Percentiles rank a stretch among this genome's conserved stretches.
Evolutionary conservation across 345 rosid genomes (phyloP).

Genomic region (Mangifera indica): DNA sequence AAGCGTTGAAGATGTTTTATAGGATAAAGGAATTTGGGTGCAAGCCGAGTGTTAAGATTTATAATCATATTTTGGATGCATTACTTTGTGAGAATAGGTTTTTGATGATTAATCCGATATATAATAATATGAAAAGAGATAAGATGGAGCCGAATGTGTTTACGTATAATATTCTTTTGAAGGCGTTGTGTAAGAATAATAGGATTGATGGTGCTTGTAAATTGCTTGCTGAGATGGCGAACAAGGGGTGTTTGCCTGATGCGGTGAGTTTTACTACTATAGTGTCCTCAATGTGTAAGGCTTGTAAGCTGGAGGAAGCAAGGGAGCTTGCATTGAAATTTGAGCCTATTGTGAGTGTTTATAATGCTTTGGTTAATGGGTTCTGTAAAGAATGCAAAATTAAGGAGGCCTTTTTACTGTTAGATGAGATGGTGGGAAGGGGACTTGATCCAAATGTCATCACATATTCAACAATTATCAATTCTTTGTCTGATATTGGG

Average conservation of each 20-base stretch:
- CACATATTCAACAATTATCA: constrained; percentile 69
- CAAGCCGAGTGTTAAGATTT: constrained; percentile 71
- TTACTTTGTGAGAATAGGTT: constrained; percentile 69
- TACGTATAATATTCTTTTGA: constrained; percentile 75
- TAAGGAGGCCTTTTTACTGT: constrained; percentile 49
- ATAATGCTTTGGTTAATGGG: constrained; percentile 71
- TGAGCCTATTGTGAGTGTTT: constrained; percentile 52
- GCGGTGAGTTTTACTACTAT: constrained; percentile 77
- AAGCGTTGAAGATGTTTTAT: constrained; percentile 78
- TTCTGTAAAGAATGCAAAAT: constrained; percentile 53
- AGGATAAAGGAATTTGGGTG: constrained; percentile 80
- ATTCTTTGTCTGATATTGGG: constrained; percentile 52
- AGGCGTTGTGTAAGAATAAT: constrained; percentile 84
- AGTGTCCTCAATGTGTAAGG: constrained; percentile 69
- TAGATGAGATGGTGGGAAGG: constrained; percentile 49
- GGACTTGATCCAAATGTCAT: constrained; percentile 64
- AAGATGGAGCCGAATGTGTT: constrained; percentile 77
- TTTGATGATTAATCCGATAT: constrained; percentile 59
- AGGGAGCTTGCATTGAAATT: constrained; percentile 53
- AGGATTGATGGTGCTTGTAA: constrained; percentile 72
- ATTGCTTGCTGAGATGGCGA: constrained; percentile 71
- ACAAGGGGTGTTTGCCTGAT: constrained; percentile 67
- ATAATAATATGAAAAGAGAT: constrained; percentile 77
- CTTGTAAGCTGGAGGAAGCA: constrained; percentile 69
- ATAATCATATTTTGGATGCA: constrained; percentile 77